Evolutionary conservation across 2,329 filamentous ascomycete species (phyloP), one percentile per base, ranked within the genome.

Genomic region (Cytospora leucostoma): DNA sequence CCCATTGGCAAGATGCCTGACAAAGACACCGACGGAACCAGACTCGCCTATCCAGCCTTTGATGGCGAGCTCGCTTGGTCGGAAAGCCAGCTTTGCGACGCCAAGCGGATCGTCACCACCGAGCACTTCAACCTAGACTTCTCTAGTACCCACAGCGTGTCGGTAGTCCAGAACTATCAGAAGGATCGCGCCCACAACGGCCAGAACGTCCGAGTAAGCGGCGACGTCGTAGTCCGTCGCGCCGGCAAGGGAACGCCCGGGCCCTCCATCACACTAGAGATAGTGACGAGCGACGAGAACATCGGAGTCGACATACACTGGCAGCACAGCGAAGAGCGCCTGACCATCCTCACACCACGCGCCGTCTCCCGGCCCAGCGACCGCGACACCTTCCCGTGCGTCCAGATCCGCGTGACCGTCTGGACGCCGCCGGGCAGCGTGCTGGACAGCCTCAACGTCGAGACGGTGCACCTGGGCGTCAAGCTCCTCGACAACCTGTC

Each of bases 351-450:
- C 12, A 76, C 79, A 2, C 81, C 81, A 0, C 69, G 68, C 37
- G 68, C 63, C 11, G 60, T 79, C 54, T 66, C 70, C 8, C 61
- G 66, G 51, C 11, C 52, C 8, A 19, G 32, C n/a, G 51, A 57
- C 37, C 37, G 17, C 47, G 4, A 4, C 15, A 19, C 62, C 5
- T 58, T 53, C 13, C 80, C 81, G 1, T 85, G 83, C 67, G 73
- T 85, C 21, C 77, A 79, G 64, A 73, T 85, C 62, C 76, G 76
- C 12, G 73, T 75, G 17, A 84, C 80, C 3, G 69, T 83, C 50
- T 81, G 76, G 74, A 75, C 81, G 0, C 83, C 83, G 7, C 70
- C 72, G 4, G 68, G 73, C 17, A 74, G 75, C 3, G 68, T 73
- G 10, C 71, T 86, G 13, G 68, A 75, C 15, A 62, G 50, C 3